Percentiles rank a stretch among this genome's conserved stretches.
phyloP scores from a whole-genome alignment of 495 filamentous ascomycete genomes.

The Jackrogersella multiformis region DNA sequence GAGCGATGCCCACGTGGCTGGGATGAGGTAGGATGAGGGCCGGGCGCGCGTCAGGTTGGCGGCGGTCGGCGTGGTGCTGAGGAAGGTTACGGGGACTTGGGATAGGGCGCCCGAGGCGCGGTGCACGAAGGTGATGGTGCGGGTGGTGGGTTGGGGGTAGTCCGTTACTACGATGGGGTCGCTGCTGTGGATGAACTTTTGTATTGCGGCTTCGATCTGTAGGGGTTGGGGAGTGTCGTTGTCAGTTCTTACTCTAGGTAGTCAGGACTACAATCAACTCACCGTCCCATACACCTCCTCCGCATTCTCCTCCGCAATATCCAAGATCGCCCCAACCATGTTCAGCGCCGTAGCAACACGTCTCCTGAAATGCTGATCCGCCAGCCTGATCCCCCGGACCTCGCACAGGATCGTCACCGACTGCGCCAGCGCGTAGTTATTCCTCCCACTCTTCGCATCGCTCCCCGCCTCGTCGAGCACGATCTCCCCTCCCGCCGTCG shows the following conservation, averaged over 20 bases:
- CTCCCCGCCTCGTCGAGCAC: constrained; percentile 46
- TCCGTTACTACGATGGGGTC: constrained; percentile 46
- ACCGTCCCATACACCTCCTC: constrained; percentile 43
- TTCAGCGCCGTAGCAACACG: constrained; percentile 45
- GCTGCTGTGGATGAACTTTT: constrained; percentile 37
- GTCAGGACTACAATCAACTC: neutral
- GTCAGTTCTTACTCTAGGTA: neutral
- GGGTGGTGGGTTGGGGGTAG: constrained; percentile 31
- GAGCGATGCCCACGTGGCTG: constrained; percentile 44
- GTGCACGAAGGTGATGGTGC: constrained; percentile 41
- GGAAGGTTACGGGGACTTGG: constrained; percentile 43
- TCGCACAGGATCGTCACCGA: constrained; percentile 46
- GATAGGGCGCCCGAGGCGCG: constrained; percentile 30
- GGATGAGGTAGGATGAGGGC: constrained; percentile 48
- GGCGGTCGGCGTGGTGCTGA: constrained; percentile 45
- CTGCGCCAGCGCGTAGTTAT: constrained; percentile 46
- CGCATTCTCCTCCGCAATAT: constrained; percentile 43
- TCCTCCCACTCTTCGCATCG: constrained; percentile 47
- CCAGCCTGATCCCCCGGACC: constrained; percentile 46
- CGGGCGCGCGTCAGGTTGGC: constrained; percentile 46
- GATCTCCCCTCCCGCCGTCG: constrained; percentile 11
- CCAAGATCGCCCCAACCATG: constrained; percentile 45
- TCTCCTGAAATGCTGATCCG: constrained; percentile 47
- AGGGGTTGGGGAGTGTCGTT: no score
- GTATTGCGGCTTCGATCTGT: constrained; percentile 40